Conservation (phyloP, 352 stramenopile species). For the Phytophthora pistaciae region DNA sequence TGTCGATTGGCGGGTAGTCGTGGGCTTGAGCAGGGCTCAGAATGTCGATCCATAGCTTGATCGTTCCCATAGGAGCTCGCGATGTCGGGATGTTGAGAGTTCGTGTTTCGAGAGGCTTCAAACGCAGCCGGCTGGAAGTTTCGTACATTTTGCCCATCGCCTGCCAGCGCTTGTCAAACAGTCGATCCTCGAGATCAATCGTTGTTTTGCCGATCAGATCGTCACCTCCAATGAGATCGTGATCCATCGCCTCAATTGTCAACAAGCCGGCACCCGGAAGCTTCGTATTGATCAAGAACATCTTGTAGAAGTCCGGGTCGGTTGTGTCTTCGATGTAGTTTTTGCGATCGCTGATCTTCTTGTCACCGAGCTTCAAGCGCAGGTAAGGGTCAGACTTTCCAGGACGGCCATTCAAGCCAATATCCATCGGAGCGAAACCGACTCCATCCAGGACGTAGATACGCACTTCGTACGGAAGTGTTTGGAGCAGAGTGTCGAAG, state of each 20-base stretch:
- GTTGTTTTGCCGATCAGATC: conserved; percentile 94
- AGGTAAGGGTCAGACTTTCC: conserved; percentile 93
- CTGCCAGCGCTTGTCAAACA: conserved; percentile 93
- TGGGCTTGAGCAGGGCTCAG: conserved; percentile 77
- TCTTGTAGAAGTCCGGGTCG: conserved; percentile 94
- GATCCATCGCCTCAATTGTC: conserved; percentile 92
- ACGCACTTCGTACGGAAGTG: conserved; percentile 84
- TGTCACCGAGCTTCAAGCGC: conserved; percentile 83
- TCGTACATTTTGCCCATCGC: conserved; percentile 88
- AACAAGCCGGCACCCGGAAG: conserved; percentile 90
- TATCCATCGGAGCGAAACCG: conserved; percentile 90
- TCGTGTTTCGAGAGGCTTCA: conserved; percentile 86
- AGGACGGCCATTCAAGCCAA: conserved; percentile 79
- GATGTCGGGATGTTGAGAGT: conserved; percentile 89
- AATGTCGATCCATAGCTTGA: conserved; percentile 94
- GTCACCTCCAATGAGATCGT: conserved; percentile 90
- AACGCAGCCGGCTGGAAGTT: conserved; percentile 65
- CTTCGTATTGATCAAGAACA: conserved; percentile 84
- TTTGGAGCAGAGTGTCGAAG: conserved; percentile 70
- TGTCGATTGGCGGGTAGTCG: conserved; percentile 86
- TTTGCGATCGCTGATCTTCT: conserved; percentile 90
- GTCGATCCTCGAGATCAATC: conserved; percentile 94
- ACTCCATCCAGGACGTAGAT: conserved; percentile 90
- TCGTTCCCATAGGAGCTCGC: conserved; percentile 81
- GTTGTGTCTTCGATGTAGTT: conserved; percentile 92